Conservation (phyloP, 176 grass and related monocot species). For the Eremochloa ophiuroides region DNA sequence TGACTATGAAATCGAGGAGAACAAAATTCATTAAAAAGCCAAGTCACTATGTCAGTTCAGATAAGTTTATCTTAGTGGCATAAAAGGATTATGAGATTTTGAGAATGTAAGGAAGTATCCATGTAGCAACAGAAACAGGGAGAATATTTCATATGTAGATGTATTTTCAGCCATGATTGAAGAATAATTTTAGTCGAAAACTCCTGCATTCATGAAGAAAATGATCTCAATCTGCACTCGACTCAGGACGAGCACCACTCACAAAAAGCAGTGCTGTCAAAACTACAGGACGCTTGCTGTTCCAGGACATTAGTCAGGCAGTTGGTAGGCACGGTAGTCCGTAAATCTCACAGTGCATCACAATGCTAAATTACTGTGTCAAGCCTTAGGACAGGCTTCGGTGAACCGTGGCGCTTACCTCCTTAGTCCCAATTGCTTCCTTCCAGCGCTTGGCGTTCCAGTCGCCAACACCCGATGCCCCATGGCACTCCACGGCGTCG, state of each 20-base stretch:
- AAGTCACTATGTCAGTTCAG: background rate
- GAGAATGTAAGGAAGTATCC: background rate
- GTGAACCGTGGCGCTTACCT: slow-evolving; percentile 9
- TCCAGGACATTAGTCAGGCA: slow-evolving; percentile 9
- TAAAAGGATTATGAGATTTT: background rate
- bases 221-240: background rate
- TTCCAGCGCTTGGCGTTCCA: slow-evolving; percentile 42
- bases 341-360: background rate
- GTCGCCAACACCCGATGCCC: slow-evolving; percentile 31
- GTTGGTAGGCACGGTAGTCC: background rate
- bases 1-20: background rate
- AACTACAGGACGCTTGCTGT: background rate
- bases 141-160: background rate
- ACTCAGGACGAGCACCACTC: background rate
- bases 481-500: slow-evolving; percentile 37
- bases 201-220: background rate
- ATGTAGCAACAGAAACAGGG: background rate
- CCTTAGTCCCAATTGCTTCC: slow-evolving; percentile 37
- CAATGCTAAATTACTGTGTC: background rate
- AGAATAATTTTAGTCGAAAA: background rate
- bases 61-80: background rate
- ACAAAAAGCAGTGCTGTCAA: background rate
- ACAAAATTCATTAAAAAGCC: background rate
- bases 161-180: background rate
- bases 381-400: background rate